Percentiles rank a stretch among this genome's conserved stretches.
Evolutionary conservation across 2,329 filamentous ascomycete species (phyloP).

Genomic region (Graphilbum sp.): DNA sequence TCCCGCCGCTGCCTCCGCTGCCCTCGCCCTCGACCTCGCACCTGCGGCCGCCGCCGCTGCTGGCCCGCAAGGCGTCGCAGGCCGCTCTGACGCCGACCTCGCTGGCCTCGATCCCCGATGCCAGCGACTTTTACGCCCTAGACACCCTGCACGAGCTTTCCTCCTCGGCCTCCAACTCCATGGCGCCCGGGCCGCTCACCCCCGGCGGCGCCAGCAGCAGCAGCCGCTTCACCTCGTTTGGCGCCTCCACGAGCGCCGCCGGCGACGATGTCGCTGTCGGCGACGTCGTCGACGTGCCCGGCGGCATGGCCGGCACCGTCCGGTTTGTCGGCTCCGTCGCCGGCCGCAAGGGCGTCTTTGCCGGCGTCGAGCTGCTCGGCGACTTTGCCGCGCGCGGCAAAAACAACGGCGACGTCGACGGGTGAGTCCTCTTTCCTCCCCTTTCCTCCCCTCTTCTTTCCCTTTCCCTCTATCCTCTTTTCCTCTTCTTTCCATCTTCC

Average conservation of each 20-base stretch:
- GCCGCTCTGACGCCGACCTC: slow-evolving; percentile 50
- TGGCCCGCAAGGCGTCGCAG: slow-evolving; percentile 55
- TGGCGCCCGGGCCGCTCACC: slow-evolving; percentile 36
- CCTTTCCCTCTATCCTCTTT: slow-evolving; percentile 1
- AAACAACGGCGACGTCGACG: slow-evolving; percentile 92
- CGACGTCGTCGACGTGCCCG: slow-evolving; percentile 79
- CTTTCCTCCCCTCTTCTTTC: neutral
- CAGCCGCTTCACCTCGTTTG: no score
- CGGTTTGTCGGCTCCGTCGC: slow-evolving; percentile 77
- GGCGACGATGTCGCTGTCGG: slow-evolving; percentile 50
- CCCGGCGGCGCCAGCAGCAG: slow-evolving; percentile 32
- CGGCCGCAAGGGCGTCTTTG: slow-evolving; percentile 83
- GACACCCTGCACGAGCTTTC: slow-evolving; percentile 28
- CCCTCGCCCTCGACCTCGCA: neutral
- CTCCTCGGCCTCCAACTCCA: slow-evolving; percentile 11
- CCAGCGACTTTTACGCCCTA: slow-evolving; percentile 44
- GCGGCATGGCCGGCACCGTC: slow-evolving; percentile 78
- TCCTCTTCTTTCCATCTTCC: slow-evolving; percentile 26
- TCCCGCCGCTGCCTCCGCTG: neutral
- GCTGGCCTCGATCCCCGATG: slow-evolving; percentile 50
- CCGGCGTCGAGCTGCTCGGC: slow-evolving; percentile 71
- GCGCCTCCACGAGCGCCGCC: slow-evolving; percentile 4
- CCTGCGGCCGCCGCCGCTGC: slow-evolving; percentile 14
- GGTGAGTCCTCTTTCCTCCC: slow-evolving; percentile 35
- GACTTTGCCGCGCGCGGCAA: slow-evolving; percentile 77